Evolutionary conservation across 2,329 filamentous ascomycete genomes (phyloP).

Genomic region (Alternaria longipes): DNA sequence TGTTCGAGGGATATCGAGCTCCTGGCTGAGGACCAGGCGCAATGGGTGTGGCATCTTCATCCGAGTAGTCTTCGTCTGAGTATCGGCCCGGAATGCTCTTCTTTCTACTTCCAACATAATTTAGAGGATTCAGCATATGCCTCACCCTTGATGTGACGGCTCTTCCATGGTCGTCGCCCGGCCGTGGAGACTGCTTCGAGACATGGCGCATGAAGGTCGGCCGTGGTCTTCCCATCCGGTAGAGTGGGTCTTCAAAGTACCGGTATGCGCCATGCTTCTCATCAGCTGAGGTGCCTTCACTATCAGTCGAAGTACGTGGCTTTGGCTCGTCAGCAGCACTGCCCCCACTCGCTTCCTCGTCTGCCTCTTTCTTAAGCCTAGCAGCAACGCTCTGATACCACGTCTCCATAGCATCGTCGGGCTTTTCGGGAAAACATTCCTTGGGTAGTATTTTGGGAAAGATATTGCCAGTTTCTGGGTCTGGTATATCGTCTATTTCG

Average conservation of each 20-base stretch:
- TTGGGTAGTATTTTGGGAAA: conserved; percentile 72
- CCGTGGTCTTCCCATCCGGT: conserved; percentile 56
- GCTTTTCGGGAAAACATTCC: conserved; percentile 72
- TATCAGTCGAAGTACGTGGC: conserved; percentile 47
- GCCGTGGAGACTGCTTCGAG: conserved; percentile 42
- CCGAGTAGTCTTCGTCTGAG: conserved; percentile 40
- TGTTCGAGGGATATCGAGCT: conserved; percentile 37
- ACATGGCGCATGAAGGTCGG: conserved; percentile 55
- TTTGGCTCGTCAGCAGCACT: conserved; percentile 36
- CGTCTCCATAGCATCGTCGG: conserved; percentile 80
- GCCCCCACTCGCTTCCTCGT: conserved; percentile 42
- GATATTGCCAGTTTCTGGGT: conserved; percentile 69
- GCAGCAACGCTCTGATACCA: conserved; percentile 86
- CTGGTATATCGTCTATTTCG: conserved; percentile 75
- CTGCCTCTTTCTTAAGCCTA: conserved; percentile 71
- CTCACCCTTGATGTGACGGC: conserved; percentile 42
- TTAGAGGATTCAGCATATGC: conserved; percentile 49
- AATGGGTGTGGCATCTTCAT: conserved; percentile 43
- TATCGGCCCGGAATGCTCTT: conserved; percentile 39
- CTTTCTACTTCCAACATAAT: conserved; percentile 26
- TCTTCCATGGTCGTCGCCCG: conserved; percentile 40
- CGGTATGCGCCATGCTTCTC: conserved; percentile 55
- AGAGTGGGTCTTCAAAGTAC: conserved; percentile 62
- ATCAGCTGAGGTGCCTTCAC: conserved; percentile 51
- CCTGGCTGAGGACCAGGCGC: conserved; percentile 32